A percentile compares a stretch with the other conserved stretches of the same genome.
These are phyloP conservation scores for Penicillium nordicum DNA, from an alignment of 2,329 filamentous ascomycete species.

Conservation along the genomic window DNA sequence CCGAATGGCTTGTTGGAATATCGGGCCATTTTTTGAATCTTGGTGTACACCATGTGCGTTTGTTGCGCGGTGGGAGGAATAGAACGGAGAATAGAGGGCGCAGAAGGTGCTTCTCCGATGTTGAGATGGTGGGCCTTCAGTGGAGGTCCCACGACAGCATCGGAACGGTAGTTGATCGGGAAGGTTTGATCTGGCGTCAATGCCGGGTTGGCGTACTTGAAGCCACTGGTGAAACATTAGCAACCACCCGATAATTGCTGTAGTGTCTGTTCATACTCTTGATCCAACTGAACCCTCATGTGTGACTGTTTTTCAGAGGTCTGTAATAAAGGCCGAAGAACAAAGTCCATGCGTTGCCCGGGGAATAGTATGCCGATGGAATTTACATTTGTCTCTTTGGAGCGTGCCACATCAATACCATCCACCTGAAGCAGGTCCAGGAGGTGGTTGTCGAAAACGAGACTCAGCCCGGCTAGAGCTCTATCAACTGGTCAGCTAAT, in stretches of 20 bases:
- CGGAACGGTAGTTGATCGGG: conserved; percentile 20
- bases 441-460: conserved; percentile 31
- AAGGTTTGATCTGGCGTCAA: conserved; percentile 41
- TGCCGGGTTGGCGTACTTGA: conserved; percentile 47
- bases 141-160: background rate
- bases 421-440: conserved; percentile 43
- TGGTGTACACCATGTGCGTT: conserved; percentile 47
- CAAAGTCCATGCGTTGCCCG: conserved; percentile 46
- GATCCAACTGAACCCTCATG: conserved; percentile 35
- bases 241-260: background rate
- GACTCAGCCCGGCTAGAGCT: conserved; percentile 40
- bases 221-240: conserved; percentile 31
- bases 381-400: conserved; percentile 19
- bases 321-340: conserved; percentile 25
- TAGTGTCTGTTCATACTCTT: conserved; percentile 27
- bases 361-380: conserved; percentile 44
- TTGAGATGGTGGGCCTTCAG: conserved; percentile 18
- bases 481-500: conserved; percentile 21
- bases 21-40: conserved; percentile 44
- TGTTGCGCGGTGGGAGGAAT: conserved; percentile 34
- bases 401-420: conserved; percentile 32
- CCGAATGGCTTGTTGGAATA: conserved; percentile 45
- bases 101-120: conserved; percentile 27
- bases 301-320: conserved; percentile 13
- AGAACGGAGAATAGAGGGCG: conserved; percentile 24